Conservation (phyloP, 169 alveolate genomes). For the Cytauxzoon felis region DNA sequence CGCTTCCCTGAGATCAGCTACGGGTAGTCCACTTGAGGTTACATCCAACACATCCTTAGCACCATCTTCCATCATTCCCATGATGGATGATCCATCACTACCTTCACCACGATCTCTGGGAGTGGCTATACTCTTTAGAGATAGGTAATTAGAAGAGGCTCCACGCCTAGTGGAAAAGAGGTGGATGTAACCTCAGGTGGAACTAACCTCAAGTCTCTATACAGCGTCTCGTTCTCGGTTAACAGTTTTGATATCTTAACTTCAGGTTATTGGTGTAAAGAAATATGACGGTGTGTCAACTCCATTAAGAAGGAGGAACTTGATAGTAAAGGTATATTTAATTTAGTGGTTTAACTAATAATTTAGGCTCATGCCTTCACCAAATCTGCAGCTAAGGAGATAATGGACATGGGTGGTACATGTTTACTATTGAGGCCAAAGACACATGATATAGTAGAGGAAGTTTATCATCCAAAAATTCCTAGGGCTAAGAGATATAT, state of each 20-base stretch:
- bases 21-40: too few relatives aligned
- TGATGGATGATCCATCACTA: too few relatives aligned
- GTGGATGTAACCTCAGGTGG: too few relatives aligned
- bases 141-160: too few relatives aligned
- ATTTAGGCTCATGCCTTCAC: constrained; percentile 74
- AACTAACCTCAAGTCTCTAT: too few relatives aligned
- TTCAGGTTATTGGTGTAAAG: constrained; percentile 47
- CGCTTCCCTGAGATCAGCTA: too few relatives aligned
- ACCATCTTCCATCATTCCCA: too few relatives aligned
- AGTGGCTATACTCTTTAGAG: too few relatives aligned
- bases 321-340: constrained; percentile 62
- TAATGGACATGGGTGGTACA: constrained; percentile 67
- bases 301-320: constrained; percentile 58
- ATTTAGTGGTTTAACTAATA: constrained; percentile 21
- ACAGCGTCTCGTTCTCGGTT: neutral
- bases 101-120: too few relatives aligned
- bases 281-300: constrained; percentile 34
- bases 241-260: neutral
- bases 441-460: constrained; percentile 71
- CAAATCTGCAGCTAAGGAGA: constrained; percentile 69
- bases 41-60: too few relatives aligned
- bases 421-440: constrained; percentile 68
- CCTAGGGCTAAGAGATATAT: constrained; percentile 69
- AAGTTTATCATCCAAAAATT: constrained; percentile 68
- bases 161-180: too few relatives aligned